Evolutionary conservation across 2,329 filamentous ascomycete genomes (phyloP), one percentile per base, ranked within the genome.

Genomic region (Nothomitra cinnamomea): DNA sequence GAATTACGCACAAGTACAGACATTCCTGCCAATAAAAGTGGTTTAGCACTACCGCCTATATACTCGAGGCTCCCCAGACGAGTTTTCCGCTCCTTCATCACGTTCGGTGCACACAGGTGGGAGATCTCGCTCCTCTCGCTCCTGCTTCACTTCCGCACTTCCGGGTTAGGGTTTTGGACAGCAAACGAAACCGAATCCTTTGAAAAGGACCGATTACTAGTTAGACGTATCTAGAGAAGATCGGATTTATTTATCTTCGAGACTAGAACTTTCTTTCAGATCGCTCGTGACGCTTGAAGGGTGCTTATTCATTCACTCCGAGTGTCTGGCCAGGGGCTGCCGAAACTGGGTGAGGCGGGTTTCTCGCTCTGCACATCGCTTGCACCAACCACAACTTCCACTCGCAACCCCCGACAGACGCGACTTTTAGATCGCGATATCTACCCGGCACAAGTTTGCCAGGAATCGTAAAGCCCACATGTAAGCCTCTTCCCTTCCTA

Each of bases 301-400:
- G 45, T 24, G 25, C 19, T 35, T 19, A 19, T n/a, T 35, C 24
- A 49, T 49, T 49, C 45, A 32, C 45, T 7, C 24, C 10, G 28
- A 10, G 28, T 32, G 28, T 17, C 45, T 49, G 13, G 45, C 45
- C 45, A 49, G 45, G 45, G 45, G 45, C 45, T 32, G 32, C 45
- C 45, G 45, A 49, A 49, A 49, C 25, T 24, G n/a, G 24, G 24
- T 49, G 45, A 49, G 45, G 45, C 45, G 45, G 45, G 45, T 49
- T 32, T 49, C 45, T 49, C 45, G 45, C 45, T 35, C 45, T 35
- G 25, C 45, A 49, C 25, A 49, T 49, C 45, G 45, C 45, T 49
- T 49, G 13, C 45, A 49, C 45, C 45, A 49, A 49, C 45, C 45
- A 49, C 45, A 49, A 49, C 45, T 21, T 49, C 25, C 28, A 35